Conservation (phyloP, 164 flowering plant species). For the Protea cynaroides region DNA sequence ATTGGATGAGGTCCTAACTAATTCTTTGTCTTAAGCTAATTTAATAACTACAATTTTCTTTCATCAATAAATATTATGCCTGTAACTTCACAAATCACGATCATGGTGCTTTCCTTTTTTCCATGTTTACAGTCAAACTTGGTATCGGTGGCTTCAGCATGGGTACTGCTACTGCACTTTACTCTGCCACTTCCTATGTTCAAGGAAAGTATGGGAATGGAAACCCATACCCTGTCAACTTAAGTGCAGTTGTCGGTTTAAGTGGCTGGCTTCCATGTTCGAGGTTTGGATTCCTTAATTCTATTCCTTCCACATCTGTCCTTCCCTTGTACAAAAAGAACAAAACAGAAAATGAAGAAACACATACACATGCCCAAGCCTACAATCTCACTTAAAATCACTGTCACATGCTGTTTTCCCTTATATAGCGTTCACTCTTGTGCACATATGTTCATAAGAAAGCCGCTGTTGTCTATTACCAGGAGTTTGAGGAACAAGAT, state of each 20-base stretch:
- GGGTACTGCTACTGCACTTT: conserved; percentile 92
- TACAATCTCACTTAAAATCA: too few relatives aligned
- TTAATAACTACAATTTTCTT: background rate
- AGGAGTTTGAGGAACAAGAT: conserved; percentile 72
- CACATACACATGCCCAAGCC: too few relatives aligned
- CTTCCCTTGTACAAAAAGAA: background rate
- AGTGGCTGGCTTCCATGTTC: conserved; percentile 98
- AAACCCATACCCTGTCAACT: conserved; percentile 50
- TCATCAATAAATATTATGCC: background rate
- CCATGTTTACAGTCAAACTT: conserved; percentile 59
- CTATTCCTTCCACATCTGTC: background rate
- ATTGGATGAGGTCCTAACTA: background rate
- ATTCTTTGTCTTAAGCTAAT: background rate
- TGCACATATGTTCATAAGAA: background rate
- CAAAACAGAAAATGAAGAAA: too few relatives aligned
- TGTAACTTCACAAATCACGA: background rate
- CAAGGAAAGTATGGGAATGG: conserved; percentile 80
- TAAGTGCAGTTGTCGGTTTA: conserved; percentile 76
- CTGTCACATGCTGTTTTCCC: background rate
- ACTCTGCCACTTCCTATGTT: conserved; percentile 82
- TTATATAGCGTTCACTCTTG: background rate
- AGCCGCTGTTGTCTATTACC: conserved; percentile 10
- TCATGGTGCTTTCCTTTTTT: background rate
- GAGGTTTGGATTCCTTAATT: conserved; percentile 39
- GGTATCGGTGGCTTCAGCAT: conserved; percentile 98